A percentile compares a stretch with the other conserved stretches of the same genome.
Evolutionary conservation across 345 rosid species (phyloP).

Genomic region (Trapa bicornis): DNA sequence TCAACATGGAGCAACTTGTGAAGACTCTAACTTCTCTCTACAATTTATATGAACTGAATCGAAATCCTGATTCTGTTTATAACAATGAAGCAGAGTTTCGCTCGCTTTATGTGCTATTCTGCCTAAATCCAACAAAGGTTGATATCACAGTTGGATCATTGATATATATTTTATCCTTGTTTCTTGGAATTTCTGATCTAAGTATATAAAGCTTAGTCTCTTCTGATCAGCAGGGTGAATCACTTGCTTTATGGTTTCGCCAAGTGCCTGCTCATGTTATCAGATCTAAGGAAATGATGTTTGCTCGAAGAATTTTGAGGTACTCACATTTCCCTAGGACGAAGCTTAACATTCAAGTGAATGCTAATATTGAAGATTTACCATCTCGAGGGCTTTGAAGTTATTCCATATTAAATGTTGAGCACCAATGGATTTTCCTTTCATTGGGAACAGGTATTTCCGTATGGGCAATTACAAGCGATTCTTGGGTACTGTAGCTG

Average conservation of each 20-base stretch:
- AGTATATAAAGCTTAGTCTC: slow-evolving; percentile 8
- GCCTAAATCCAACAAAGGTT: slow-evolving; percentile 57
- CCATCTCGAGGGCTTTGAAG: not conserved
- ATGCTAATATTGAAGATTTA: not conserved
- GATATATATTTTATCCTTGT: not conserved
- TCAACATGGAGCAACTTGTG: slow-evolving; percentile 83
- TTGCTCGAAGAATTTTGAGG: slow-evolving; percentile 65
- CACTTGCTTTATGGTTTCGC: slow-evolving; percentile 84
- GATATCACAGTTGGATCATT: slow-evolving; percentile 14
- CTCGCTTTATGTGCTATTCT: slow-evolving; percentile 73
- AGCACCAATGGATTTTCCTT: slow-evolving; percentile 1
- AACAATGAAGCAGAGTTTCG: slow-evolving; percentile 64
- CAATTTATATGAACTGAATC: slow-evolving; percentile 59
- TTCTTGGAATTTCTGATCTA: slow-evolving; percentile 2
- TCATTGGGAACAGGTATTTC: slow-evolving; percentile 30
- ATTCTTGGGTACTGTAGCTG: slow-evolving; percentile 40
- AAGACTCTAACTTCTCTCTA: slow-evolving; percentile 64
- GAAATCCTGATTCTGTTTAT: slow-evolving; percentile 18
- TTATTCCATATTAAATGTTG: not conserved
- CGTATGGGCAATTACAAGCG: slow-evolving; percentile 52
- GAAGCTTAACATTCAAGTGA: not conserved
- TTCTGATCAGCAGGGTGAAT: slow-evolving; percentile 55
- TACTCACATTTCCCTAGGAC: slow-evolving; percentile 4
- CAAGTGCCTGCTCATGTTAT: slow-evolving; percentile 36
- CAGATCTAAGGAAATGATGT: slow-evolving; percentile 60